Percentiles rank a stretch among this genome's conserved stretches.
phyloP scores from a whole-genome alignment of 2,329 filamentous ascomycete genomes.

The Penicillium polonicum region DNA sequence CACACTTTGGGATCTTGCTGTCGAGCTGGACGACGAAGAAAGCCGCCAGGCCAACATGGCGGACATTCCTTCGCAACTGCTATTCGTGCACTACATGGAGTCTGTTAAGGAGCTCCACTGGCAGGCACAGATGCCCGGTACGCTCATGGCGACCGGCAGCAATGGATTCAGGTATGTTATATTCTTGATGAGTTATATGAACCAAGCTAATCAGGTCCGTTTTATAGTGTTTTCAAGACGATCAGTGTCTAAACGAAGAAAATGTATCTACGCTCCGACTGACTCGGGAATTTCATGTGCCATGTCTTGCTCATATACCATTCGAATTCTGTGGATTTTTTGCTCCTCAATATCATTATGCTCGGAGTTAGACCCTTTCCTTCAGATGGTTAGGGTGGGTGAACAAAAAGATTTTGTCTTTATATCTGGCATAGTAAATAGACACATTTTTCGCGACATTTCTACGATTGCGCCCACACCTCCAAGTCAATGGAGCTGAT shows the following conservation, averaged over 20 bases:
- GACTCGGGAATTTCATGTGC: constrained; percentile 24
- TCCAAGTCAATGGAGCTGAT: not conserved
- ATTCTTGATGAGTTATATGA: not conserved
- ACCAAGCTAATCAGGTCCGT: constrained; percentile 18
- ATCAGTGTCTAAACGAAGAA: constrained; percentile 65
- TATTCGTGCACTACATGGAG: constrained; percentile 96
- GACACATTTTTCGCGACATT: not conserved
- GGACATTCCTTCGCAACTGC: constrained; percentile 87
- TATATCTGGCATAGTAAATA: constrained; percentile 11
- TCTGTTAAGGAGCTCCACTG: constrained; percentile 95
- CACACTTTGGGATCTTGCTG: constrained; percentile 93
- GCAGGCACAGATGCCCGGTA: constrained; percentile 93
- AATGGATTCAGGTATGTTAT: constrained; percentile 68
- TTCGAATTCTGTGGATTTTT: constrained; percentile 19
- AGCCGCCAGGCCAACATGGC: constrained; percentile 82
- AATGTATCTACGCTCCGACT: constrained; percentile 12
- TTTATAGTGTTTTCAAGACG: constrained; percentile 69
- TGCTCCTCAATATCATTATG: constrained; percentile 20
- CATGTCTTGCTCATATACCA: constrained; percentile 31
- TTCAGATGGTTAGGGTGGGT: constrained; percentile 13
- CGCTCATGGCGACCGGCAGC: constrained; percentile 84
- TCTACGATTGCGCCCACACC: not conserved
- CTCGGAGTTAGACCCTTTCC: constrained; percentile 18
- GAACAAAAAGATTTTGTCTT: constrained; percentile 18
- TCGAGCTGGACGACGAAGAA: constrained; percentile 96